Conservation (phyloP, 441 rosid species). For the Monsonia emarginata region DNA sequence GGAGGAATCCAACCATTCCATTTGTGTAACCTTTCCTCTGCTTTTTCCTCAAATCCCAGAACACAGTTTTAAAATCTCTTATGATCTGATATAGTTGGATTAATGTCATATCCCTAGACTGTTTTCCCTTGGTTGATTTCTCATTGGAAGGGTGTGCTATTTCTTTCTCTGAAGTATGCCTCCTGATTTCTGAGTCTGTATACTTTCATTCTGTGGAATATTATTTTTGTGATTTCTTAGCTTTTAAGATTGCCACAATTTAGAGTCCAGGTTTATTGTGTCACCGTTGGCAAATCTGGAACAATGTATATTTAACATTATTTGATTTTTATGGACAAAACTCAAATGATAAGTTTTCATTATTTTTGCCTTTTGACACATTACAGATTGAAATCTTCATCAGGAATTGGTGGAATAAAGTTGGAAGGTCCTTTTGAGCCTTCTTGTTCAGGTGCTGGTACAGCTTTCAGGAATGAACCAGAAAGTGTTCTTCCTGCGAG, state of each 20-base stretch:
- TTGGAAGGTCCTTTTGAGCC: constrained; percentile 49
- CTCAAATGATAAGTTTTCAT: background rate
- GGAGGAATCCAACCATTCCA: background rate
- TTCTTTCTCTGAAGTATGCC: background rate
- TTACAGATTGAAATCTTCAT: constrained; percentile 61
- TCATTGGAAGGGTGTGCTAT: background rate
- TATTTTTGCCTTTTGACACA: constrained; percentile 8
- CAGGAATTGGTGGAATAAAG: constrained; percentile 46
- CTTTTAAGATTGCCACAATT: background rate
- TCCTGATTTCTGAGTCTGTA: background rate
- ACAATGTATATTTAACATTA: background rate
- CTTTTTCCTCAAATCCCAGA: background rate
- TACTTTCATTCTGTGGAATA: background rate
- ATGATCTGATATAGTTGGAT: background rate
- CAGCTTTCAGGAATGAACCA: constrained; percentile 41
- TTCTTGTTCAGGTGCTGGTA: constrained; percentile 40
- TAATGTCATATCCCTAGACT: background rate
- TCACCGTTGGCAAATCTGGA: background rate
- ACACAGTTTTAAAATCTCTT: background rate
- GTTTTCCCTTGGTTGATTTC: background rate
- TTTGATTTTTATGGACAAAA: background rate
- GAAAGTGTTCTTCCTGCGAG: constrained; percentile 45
- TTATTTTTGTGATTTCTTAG: background rate
- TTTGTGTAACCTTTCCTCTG: background rate
- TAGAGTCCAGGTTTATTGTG: background rate